These are phyloP conservation scores for Bipolaris gigantea DNA, from an alignment of 2,329 filamentous ascomycete genomes.

Conservation along the genomic window DNA sequence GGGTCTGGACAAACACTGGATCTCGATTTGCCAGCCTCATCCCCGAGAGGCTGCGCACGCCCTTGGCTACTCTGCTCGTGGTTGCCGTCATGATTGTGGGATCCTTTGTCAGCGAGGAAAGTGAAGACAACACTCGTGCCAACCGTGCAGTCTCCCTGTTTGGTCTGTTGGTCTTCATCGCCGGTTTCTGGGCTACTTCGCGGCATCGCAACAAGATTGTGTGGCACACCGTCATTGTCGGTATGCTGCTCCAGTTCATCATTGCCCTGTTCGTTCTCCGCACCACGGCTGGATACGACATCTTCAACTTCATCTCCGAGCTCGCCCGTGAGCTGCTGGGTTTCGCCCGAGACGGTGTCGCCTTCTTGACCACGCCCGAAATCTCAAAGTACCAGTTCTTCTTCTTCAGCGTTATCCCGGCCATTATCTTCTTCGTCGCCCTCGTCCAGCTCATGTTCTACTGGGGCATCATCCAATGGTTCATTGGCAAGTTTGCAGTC, in stretches of 20 bases:
- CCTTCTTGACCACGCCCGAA: constrained; percentile 65
- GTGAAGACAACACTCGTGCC: constrained; percentile 72
- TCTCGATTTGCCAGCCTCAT: constrained; percentile 62
- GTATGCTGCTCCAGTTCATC: constrained; percentile 86
- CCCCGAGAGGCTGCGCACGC: constrained; percentile 66
- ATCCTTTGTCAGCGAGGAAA: constrained; percentile 72
- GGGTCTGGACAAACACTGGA: constrained; percentile 67
- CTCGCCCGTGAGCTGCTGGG: constrained; percentile 74
- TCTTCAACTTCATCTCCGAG: constrained; percentile 84
- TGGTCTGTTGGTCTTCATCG: constrained; percentile 72
- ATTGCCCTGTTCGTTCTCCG: constrained; percentile 86
- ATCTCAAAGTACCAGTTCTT: constrained; percentile 61
- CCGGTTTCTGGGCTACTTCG: constrained; percentile 69
- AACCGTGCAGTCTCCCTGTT: constrained; percentile 82
- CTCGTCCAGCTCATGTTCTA: constrained; percentile 87
- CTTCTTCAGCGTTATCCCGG: constrained; percentile 77
- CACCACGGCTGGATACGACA: constrained; percentile 78
- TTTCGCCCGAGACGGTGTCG: constrained; percentile 72
- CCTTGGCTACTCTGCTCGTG: constrained; percentile 64
- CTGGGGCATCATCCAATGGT: constrained; percentile 82
- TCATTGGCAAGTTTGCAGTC: constrained; percentile 79
- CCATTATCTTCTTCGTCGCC: constrained; percentile 95
- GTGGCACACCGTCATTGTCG: constrained; percentile 69
- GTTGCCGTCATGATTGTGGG: constrained; percentile 76
- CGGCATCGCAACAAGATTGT: constrained; percentile 61